Conservation (phyloP, 495 filamentous ascomycete genomes). For the Chaetomium cochliodes region DNA sequence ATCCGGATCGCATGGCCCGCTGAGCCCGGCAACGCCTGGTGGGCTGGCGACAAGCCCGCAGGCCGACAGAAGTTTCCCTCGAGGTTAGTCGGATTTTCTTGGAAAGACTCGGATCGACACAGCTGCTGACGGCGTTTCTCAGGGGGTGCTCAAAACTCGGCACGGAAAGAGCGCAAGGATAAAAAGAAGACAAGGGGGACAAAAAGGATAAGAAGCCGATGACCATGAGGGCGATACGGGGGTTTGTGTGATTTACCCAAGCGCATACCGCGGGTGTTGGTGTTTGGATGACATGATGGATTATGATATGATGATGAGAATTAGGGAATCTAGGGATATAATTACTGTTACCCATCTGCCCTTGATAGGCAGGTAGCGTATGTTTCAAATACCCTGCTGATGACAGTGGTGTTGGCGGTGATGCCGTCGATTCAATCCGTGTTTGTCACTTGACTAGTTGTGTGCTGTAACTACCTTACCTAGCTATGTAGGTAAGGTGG, state of each 20-base stretch:
- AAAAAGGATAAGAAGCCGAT: slow-evolving; percentile 55
- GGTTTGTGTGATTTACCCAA: slow-evolving; percentile 42
- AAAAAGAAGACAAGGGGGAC: slow-evolving; percentile 48
- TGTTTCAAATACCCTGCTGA: too few relatives aligned
- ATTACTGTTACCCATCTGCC: too few relatives aligned
- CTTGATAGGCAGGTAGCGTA: too few relatives aligned
- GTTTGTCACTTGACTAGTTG: too few relatives aligned
- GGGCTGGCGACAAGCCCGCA: slow-evolving; percentile 41
- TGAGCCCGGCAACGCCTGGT: slow-evolving; percentile 34
- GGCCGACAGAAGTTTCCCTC: slow-evolving; percentile 45
- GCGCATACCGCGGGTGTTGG: neutral
- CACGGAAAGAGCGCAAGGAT: slow-evolving; percentile 55
- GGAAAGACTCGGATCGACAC: slow-evolving; percentile 11
- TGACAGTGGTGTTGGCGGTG: too few relatives aligned
- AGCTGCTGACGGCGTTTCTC: slow-evolving; percentile 33
- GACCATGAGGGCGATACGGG: slow-evolving; percentile 47
- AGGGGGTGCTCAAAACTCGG: slow-evolving; percentile 58
- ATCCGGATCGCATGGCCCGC: slow-evolving; percentile 25
- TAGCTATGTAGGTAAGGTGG: too few relatives aligned
- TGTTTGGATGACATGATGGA: neutral
- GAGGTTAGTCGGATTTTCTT: slow-evolving; percentile 41
- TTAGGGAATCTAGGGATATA: too few relatives aligned
- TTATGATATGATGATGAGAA: neutral
- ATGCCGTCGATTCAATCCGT: too few relatives aligned
- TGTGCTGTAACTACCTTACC: too few relatives aligned